Evolutionary conservation across 2,329 filamentous ascomycete species (phyloP).

Genomic region (Diaporthe nobilis): DNA sequence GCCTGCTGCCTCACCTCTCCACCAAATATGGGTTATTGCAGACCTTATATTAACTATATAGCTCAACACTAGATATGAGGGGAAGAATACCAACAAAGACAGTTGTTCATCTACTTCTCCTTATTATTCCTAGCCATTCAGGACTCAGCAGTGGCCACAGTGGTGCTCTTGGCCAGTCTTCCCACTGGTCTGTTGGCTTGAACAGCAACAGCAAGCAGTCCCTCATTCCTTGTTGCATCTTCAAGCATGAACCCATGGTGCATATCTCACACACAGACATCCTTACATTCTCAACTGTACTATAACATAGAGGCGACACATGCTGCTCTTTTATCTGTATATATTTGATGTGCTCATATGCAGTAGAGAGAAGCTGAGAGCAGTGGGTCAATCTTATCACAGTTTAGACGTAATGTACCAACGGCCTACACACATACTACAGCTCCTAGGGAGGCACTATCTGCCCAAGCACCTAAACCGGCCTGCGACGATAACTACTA

Average conservation of each 20-base stretch:
- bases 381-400: background rate
- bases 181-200: background rate
- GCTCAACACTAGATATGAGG: background rate
- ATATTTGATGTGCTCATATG: no score
- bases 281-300: background rate
- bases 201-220: background rate
- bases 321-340: background rate
- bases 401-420: background rate
- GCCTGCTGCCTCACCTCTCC: background rate
- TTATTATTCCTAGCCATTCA: no score
- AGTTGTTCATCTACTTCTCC: background rate
- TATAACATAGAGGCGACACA: background rate
- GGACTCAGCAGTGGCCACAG: background rate
- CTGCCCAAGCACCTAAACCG: background rate
- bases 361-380: background rate
- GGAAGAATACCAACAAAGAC: background rate
- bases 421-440: background rate
- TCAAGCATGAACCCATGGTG: background rate
- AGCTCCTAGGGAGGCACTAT: background rate
- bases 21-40: background rate
- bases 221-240: background rate
- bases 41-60: background rate
- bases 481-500: background rate
- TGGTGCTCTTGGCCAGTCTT: background rate
- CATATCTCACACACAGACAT: no score